Conservation (phyloP, 148 eudicot genomes). For the Fallopia convolvulus region DNA sequence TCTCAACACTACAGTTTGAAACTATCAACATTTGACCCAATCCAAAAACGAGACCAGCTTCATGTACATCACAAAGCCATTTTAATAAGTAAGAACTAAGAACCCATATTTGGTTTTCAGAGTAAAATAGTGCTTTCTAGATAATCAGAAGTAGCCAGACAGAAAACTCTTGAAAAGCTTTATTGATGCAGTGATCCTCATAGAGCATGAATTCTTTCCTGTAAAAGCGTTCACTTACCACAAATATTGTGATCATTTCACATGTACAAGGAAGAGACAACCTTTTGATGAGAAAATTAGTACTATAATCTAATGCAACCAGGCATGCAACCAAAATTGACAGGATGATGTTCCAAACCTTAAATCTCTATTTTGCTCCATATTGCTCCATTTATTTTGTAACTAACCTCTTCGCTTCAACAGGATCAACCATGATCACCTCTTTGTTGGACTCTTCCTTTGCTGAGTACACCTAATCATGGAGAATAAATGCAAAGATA, state of each 20-base stretch:
- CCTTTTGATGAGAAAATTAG: background rate
- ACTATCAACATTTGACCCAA: background rate
- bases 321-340: background rate
- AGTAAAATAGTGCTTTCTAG: background rate
- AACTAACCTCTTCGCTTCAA: constrained; percentile 93
- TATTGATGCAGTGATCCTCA: background rate
- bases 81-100: background rate
- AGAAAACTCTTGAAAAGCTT: too few species aligned
- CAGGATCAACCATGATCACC: constrained; percentile 82
- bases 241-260: background rate
- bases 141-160: background rate
- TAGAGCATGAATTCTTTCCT: background rate
- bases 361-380: constrained; percentile 51
- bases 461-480: constrained; percentile 40
- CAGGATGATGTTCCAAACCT: constrained; percentile 30
- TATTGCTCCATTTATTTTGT: constrained; percentile 69
- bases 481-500: background rate
- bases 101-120: background rate
- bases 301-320: background rate
- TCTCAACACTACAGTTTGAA: too few species aligned
- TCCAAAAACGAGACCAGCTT: background rate
- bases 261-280: background rate
- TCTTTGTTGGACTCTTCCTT: constrained; percentile 36
- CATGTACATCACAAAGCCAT: background rate
- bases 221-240: background rate